Evolutionary conservation across 2,329 filamentous ascomycete genomes (phyloP), one percentile per base, ranked within the genome.

Genomic region (Pseudohalonectria lignicola): DNA sequence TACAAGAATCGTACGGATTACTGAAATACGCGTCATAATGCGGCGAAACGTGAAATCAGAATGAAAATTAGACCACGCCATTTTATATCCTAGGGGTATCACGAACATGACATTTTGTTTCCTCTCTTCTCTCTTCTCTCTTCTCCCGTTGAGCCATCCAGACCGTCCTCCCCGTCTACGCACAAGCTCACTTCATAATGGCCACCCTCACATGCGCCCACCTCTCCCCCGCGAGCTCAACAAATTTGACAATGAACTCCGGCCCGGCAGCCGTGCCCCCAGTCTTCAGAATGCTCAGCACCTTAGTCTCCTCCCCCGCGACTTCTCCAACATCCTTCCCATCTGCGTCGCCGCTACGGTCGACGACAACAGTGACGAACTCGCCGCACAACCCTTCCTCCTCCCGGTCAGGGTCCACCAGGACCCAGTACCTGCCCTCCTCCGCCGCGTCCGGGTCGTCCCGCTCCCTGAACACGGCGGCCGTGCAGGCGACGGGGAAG

Each of bases 361-460:
- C 82, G n/a, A 94, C 75, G 35, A 92, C 79, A 25, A 94, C 64
- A 3, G 80, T 88, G n/a, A 92, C 66, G n/a, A 62, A 72, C 67
- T 98, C 92, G 43, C 79, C 69, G 53, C 86, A 94, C 31, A 94
- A 61, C 8, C 73, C 75, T 63, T 96, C 92, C 63, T 98, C 92
- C 48, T 94, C 81, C 17, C 78, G 75, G 62, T 98, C 92, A 3
- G 86, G 86, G 61, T 98, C 92, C 6, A 83, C 76, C 41, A 98
- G 61, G 3, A 95, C 65, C 86, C 87, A 94, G 53, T 67, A 69
- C 51, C 48, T 60, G 55, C 52, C 34, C 11, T 18, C 17, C n/a
- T 56, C 61, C 46, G 54, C 39, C 34, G 39, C 49, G 30, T 32
- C 36, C 4, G 30, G 36, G 36, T 38, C 36, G 58, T 41, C 64